Percentiles rank a stretch among this genome's conserved stretches.
Conservation (phyloP, 192 early-diverging fungal species). For the Lunasporangiospora selenospora region DNA sequence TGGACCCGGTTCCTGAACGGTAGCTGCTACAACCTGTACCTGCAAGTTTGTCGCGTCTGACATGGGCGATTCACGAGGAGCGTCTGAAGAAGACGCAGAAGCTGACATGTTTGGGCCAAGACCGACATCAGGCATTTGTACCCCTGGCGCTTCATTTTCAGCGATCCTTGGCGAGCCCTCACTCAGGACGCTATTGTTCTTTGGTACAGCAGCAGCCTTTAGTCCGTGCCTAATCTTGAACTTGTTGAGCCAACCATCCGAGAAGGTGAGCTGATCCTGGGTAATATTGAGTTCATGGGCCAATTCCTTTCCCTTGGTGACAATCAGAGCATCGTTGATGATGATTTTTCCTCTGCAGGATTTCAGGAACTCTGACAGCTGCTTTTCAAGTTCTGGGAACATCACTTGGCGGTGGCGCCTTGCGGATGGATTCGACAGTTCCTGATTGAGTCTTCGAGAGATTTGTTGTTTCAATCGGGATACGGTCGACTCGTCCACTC, state of each 20-base stretch:
- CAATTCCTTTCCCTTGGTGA: slow-evolving; percentile 32
- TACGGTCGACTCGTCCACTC: slow-evolving; percentile 40
- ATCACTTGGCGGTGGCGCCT: slow-evolving; percentile 40
- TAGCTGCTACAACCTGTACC: too few relatives aligned
- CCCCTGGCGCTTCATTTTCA: too few relatives aligned
- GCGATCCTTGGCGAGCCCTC: too few relatives aligned
- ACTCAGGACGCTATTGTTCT: too few relatives aligned
- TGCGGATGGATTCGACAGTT: slow-evolving; percentile 24
- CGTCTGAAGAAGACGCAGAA: too few relatives aligned
- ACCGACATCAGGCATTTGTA: too few relatives aligned
- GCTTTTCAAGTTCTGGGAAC: slow-evolving; percentile 41
- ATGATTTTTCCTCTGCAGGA: slow-evolving; percentile 3
- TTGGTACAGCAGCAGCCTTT: background rate
- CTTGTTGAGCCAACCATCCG: slow-evolving; percentile 46
- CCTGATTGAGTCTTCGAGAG: slow-evolving; percentile 5
- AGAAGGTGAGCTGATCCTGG: slow-evolving; percentile 26
- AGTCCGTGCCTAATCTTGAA: slow-evolving; percentile 50
- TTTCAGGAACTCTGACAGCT: slow-evolving; percentile 32
- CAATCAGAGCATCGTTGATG: slow-evolving; percentile 26
- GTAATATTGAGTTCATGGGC: slow-evolving; percentile 15
- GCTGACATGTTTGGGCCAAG: too few relatives aligned
- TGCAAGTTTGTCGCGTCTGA: too few relatives aligned
- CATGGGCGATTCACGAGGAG: too few relatives aligned
- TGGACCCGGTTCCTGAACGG: too few relatives aligned
- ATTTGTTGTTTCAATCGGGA: slow-evolving; percentile 16